Conservation (phyloP, 192 early-diverging fungal species). For the Physocladia obscura region DNA sequence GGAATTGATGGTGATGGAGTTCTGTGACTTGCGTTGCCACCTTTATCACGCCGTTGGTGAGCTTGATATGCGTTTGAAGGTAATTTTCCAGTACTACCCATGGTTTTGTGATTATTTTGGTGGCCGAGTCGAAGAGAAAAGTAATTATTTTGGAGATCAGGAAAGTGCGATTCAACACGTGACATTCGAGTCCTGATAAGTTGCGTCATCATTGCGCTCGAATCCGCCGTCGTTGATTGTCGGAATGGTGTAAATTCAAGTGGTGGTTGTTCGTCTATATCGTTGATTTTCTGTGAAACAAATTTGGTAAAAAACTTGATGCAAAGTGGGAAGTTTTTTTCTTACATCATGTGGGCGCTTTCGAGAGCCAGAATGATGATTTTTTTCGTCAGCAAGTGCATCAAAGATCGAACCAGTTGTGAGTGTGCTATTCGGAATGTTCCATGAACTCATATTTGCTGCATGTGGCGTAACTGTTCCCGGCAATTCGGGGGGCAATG, state of each 20-base stretch:
- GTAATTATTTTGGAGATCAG: slow-evolving; percentile 73
- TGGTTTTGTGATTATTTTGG: too few relatives aligned
- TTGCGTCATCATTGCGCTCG: neutral
- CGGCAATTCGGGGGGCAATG: slow-evolving; percentile 3
- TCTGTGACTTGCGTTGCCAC: neutral
- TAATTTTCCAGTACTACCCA: too few relatives aligned
- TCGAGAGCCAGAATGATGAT: neutral
- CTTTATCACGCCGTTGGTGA: too few relatives aligned
- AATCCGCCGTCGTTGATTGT: slow-evolving; percentile 14
- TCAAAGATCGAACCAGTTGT: neutral
- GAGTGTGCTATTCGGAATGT: neutral
- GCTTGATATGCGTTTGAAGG: too few relatives aligned
- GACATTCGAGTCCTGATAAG: neutral
- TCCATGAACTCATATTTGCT: neutral
- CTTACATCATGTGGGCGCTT: slow-evolving; percentile 12
- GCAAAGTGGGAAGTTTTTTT: too few relatives aligned
- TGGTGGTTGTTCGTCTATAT: slow-evolving; percentile 20
- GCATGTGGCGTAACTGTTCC: neutral
- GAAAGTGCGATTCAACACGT: slow-evolving; percentile 57
- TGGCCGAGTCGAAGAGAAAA: slow-evolving; percentile 58
- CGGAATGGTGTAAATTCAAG: slow-evolving; percentile 3
- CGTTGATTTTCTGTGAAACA: slow-evolving; percentile 17
- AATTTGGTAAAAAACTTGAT: too few relatives aligned
- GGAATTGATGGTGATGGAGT: neutral
- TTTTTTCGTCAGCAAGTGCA: neutral